Conservation (phyloP, 2,329 filamentous ascomycete species). For the Epichloe gansuensis region DNA sequence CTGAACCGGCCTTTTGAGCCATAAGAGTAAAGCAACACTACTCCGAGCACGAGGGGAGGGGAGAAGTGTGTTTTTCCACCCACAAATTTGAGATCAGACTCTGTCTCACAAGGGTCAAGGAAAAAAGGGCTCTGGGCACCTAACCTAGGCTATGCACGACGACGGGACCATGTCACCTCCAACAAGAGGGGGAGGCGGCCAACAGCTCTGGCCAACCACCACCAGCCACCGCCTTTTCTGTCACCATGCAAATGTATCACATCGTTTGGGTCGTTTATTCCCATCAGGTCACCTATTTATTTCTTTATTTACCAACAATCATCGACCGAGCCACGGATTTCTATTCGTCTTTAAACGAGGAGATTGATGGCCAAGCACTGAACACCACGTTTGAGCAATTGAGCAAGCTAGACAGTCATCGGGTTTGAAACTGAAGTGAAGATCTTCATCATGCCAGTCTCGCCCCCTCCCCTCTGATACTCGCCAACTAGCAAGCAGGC, state of each 20-base stretch:
- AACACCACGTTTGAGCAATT: background rate
- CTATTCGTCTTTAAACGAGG: background rate
- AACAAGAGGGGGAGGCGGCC: background rate
- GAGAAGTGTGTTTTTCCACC: background rate
- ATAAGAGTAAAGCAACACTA: background rate
- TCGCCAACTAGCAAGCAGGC: background rate
- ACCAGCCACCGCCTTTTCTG: constrained; percentile 1
- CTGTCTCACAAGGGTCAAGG: background rate
- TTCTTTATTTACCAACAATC: background rate
- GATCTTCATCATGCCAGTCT: background rate
- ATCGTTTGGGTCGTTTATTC: background rate
- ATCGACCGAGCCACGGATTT: background rate
- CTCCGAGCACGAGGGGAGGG: background rate
- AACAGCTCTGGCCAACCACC: background rate
- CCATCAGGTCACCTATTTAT: background rate
- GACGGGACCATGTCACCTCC: too few species aligned
- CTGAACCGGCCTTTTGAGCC: background rate
- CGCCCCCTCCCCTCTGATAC: background rate
- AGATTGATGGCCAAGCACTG: background rate
- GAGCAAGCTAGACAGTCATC: background rate
- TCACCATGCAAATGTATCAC: background rate
- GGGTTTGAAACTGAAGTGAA: background rate
- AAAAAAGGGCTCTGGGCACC: too few species aligned
- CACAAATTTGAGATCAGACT: background rate
- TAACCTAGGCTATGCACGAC: too few species aligned